Evolutionary conservation across 768 basidiomycete genomes (phyloP), one percentile per base, ranked within the genome.

Genomic region (Pleurotus sapidus): DNA sequence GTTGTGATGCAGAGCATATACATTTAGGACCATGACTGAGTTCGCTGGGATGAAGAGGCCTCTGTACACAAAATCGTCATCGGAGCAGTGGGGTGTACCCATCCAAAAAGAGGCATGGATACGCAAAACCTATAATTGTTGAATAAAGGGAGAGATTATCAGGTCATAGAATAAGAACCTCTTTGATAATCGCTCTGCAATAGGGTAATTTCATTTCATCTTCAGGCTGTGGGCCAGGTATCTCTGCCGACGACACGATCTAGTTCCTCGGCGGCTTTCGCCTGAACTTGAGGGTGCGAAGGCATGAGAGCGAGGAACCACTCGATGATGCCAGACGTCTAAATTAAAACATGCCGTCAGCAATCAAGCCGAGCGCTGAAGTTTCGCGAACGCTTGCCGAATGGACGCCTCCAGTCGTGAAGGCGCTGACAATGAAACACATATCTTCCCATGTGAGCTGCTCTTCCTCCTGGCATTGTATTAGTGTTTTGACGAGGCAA

Each of bases 341-440:
- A 53, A 49, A 39, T 34, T 20, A 20, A 20, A 20, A 34, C 30
- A 11, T 3, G 30, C 30, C 5, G 23, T 59, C 42, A 34, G 42
- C 6, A 18, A 34, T 27, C 43, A 23, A 23, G 7, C 30, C 23
- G n/a, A 38, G 25, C 8, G 14, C 46, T 34, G 5, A 57, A 60
- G n/a, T 46, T 46, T 5, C 12, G 34, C 25, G 46, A 59, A 46
- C 48, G 59, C 67, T 24, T 40, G 67, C 71, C 50, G 72, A 70
- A 56, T 74, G 69, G 4, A 73, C 69, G 20, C 72, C 72, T 1
- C 72, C 72, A 37, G 71, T 64, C 1, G 67, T 68, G 57, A 74
- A 73, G 3, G 66, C 72, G 12, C 66, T 62, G 4, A 69, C 63
- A 8, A 72, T 61, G 69, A 72, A 69, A 59, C 70, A 68, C 46